Conservation (phyloP, 768 basidiomycete species). For the Aureoboletus auriporus region DNA sequence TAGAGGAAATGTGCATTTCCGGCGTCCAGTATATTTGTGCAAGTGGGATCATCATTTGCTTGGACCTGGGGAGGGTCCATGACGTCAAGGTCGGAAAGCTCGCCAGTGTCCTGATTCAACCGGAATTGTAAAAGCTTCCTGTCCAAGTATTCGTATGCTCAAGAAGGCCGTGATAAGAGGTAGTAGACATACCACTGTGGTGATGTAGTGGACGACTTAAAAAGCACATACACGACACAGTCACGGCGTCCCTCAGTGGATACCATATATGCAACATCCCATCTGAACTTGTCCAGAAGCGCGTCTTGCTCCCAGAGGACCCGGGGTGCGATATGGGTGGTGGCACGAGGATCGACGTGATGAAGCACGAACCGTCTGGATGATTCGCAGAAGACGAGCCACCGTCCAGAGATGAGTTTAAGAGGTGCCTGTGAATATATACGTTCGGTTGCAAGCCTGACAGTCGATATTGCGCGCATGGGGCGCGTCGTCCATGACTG, state of each 20-base stretch:
- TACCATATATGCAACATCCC: neutral
- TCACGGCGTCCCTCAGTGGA: neutral
- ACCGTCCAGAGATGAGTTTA: constrained; percentile 3
- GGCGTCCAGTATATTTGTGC: accelerated
- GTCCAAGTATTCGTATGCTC: neutral
- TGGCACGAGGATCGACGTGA: neutral
- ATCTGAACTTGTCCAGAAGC: accelerated
- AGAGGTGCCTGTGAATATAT: accelerated
- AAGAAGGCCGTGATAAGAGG: too few relatives aligned
- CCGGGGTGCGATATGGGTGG: neutral
- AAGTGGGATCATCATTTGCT: too few relatives aligned
- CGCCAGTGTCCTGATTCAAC: neutral
- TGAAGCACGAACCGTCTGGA: neutral
- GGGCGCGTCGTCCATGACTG: constrained; percentile 3
- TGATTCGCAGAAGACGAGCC: neutral
- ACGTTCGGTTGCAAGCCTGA: neutral
- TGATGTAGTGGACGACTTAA: too few relatives aligned
- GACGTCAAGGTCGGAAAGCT: neutral
- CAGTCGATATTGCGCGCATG: neutral
- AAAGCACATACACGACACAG: neutral
- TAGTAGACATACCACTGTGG: neutral
- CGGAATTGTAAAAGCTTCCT: constrained; percentile 1
- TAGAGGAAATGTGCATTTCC: neutral
- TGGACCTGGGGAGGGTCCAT: neutral
- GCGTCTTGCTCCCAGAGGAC: neutral